These are phyloP conservation scores for Nepenthes alata DNA, from an alignment of 179 eudicot species.

Conservation along the genomic window DNA sequence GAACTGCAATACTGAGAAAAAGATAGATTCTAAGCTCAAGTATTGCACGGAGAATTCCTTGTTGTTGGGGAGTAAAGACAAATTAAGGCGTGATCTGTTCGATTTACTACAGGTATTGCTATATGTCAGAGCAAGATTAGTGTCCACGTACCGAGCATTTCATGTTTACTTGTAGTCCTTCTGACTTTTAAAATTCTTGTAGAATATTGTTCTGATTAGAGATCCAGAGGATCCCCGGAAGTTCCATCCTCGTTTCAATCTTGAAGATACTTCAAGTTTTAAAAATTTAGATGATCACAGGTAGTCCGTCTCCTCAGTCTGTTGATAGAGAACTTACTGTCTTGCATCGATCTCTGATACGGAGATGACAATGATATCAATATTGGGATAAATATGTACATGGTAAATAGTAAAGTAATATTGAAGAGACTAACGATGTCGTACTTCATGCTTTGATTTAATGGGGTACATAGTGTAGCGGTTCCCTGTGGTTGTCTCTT, in stretches of 20 bases:
- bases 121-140: background rate
- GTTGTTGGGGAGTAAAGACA: slow-evolving; percentile 50
- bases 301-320: slow-evolving; percentile 21
- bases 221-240: slow-evolving; percentile 85
- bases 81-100: slow-evolving; percentile 54
- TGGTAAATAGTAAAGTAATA: too few species aligned
- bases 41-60: slow-evolving; percentile 44
- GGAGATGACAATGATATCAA: too few species aligned
- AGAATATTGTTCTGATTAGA: slow-evolving; percentile 75
- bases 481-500: too few species aligned
- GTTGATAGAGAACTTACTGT: background rate
- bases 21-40: slow-evolving; percentile 73
- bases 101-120: slow-evolving; percentile 63
- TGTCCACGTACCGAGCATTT: background rate
- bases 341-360: background rate
- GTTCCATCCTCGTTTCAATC: slow-evolving; percentile 89
- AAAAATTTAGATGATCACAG: slow-evolving; percentile 78
- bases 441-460: too few species aligned
- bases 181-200: slow-evolving; percentile 11
- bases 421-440: too few species aligned
- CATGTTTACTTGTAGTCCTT: background rate
- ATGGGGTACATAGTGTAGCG: too few species aligned
- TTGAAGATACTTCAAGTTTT: slow-evolving; percentile 90
- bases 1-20: slow-evolving; percentile 91
- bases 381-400: too few species aligned